Conservation (phyloP, 768 basidiomycete genomes). For the Leccinum ochraceum region DNA sequence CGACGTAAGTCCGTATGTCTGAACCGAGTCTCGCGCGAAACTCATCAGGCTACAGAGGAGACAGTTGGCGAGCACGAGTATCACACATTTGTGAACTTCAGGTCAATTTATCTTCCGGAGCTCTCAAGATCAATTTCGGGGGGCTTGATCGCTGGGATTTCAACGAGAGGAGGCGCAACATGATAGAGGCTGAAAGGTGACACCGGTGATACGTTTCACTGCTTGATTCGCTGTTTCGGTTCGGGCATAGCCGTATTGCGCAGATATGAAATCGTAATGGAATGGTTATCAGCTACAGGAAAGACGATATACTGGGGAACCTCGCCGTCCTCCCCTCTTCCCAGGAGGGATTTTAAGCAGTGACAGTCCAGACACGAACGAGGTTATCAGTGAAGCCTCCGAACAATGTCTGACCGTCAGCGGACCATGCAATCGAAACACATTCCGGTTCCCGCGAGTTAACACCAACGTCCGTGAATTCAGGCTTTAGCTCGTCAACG, state of each 20-base stretch:
- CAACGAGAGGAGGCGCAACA: constrained; percentile 60
- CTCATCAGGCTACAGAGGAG: constrained; percentile 50
- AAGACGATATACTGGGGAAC: constrained; percentile 26
- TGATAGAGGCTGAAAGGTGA: constrained; percentile 49
- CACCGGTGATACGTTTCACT: neutral
- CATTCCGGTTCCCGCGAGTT: constrained; percentile 85
- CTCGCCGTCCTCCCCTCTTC: constrained; percentile 20
- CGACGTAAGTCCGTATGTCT: constrained; percentile 56
- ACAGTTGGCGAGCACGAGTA: constrained; percentile 78
- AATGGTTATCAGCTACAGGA: constrained; percentile 27
- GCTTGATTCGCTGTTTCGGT: neutral
- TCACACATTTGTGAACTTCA: constrained; percentile 74
- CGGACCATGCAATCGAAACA: constrained; percentile 97
- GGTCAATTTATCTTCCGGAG: constrained; percentile 57
- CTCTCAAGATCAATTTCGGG: constrained; percentile 73
- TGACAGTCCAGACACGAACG: constrained; percentile 90
- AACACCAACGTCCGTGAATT: constrained; percentile 76
- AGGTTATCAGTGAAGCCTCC: constrained; percentile 96
- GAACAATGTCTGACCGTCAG: constrained; percentile 96
- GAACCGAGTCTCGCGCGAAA: neutral
- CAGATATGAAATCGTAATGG: constrained; percentile 16
- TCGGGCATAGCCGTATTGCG: neutral
- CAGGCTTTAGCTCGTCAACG: constrained; percentile 98
- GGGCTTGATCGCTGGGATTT: constrained; percentile 76
- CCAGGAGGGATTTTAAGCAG: constrained; percentile 38